Evolutionary conservation across 768 basidiomycete genomes (phyloP).

Genomic region (Leccinum variicolor): DNA sequence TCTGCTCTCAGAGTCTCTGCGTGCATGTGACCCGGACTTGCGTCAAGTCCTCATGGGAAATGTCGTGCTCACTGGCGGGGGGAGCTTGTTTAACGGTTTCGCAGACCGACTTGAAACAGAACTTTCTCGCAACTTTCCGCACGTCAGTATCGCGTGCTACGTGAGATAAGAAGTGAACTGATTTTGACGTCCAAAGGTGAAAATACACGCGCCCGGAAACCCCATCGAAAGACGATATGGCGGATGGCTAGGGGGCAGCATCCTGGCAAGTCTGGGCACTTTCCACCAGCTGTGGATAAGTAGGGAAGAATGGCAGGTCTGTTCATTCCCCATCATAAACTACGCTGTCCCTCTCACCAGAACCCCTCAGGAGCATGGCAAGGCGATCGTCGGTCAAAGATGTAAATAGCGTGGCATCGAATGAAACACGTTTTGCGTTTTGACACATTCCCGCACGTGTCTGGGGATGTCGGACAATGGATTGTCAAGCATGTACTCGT

Average conservation of each 20-base stretch:
- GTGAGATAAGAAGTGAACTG: constrained; percentile 1
- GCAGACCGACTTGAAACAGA: constrained; percentile 80
- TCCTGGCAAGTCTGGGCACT: constrained; percentile 90
- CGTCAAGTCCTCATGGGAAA: constrained; percentile 89
- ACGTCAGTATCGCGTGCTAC: constrained; percentile 48
- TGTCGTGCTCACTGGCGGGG: constrained; percentile 94
- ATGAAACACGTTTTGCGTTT: neutral
- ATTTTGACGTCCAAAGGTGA: constrained; percentile 52
- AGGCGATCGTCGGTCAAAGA: constrained; percentile 76
- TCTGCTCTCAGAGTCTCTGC: constrained; percentile 74
- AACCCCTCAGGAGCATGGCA: constrained; percentile 68
- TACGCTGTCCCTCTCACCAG: constrained; percentile 1
- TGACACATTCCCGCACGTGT: neutral
- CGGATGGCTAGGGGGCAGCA: constrained; percentile 94
- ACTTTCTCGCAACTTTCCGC: constrained; percentile 68
- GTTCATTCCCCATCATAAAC: constrained; percentile 20
- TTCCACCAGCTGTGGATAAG: constrained; percentile 99
- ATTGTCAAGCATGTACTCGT: neutral
- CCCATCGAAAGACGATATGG: constrained; percentile 87
- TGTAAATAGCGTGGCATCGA: constrained; percentile 56
- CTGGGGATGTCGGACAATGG: neutral
- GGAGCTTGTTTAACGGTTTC: constrained; percentile 82
- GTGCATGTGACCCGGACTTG: constrained; percentile 87
- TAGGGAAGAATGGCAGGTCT: constrained; percentile 87
- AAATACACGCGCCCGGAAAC: constrained; percentile 91